These are phyloP conservation scores for Brassica cretica DNA, from an alignment of 345 rosid species.

Conservation along the genomic window DNA sequence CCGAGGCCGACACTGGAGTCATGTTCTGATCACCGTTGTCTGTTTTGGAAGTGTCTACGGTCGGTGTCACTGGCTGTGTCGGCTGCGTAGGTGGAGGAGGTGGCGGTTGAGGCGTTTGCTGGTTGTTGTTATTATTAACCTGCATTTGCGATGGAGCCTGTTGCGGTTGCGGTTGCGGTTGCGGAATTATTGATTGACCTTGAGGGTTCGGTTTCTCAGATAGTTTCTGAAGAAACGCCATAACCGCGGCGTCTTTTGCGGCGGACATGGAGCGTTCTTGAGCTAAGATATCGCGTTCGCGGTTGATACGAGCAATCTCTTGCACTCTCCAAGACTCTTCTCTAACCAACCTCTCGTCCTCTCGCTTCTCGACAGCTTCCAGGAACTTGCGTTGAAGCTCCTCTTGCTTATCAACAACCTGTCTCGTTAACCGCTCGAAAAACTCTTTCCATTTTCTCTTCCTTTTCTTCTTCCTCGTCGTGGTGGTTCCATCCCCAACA, in stretches of 20 bases:
- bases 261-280: constrained; percentile 73
- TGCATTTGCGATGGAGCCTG: constrained; percentile 17
- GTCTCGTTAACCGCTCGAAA: constrained; percentile 65
- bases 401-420: constrained; percentile 69
- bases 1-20: constrained; percentile 18
- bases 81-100: not conserved
- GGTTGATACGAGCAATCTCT: constrained; percentile 61
- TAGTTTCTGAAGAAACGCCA: constrained; percentile 69
- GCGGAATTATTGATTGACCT: constrained; percentile 3
- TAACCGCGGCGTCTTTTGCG: constrained; percentile 72
- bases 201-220: constrained; percentile 44
- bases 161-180: constrained; percentile 34
- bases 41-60: constrained; percentile 25
- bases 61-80: not conserved
- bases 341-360: constrained; percentile 58
- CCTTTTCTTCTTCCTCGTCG: constrained; percentile 51
- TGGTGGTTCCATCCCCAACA: constrained; percentile 43
- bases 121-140: not conserved
- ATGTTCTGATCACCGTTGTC: constrained; percentile 43
- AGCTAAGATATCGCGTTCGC: constrained; percentile 65
- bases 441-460: constrained; percentile 63
- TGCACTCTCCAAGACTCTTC: constrained; percentile 86
- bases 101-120: constrained; percentile 10
- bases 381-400: constrained; percentile 70
- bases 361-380: constrained; percentile 72